Base-by-base conservation (phyloP, 139 green algal species). In the Trebouxia sp. region DNA sequence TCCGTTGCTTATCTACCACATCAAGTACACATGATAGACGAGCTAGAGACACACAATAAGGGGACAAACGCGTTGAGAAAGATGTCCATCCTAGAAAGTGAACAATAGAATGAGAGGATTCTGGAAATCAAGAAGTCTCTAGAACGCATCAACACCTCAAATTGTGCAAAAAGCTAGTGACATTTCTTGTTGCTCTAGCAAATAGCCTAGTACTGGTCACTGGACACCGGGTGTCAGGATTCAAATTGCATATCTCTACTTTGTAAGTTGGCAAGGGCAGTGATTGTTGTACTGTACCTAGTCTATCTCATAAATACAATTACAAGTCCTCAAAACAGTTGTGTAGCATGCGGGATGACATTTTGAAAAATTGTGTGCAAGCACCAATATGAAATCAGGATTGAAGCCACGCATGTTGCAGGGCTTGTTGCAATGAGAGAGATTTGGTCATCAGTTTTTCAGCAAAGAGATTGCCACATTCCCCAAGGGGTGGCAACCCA, bases 61-160 rank as follows among this genome's bases (percentile, higher is more conserved):
- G 55, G 55, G 55, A 66, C 55, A 66, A 66, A 37, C 24, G 55
- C 55, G 37, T 66, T 9, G 26, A 66, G 55, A 28, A 66, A 66
- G 55, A 66, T 24, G 55, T 8, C 55, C 55, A 66, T 66, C 26
- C 35, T 66, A 24, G 37, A 37, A 70, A 70, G 8, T 70, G 11
- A 70, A 70, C 62, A 70, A 42, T 12, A 45, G 62, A 8, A 45
- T 70, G 15, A 32, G 32, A 70, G 12, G 32, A 45, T 42, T 70
- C 62, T 70, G 62, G 62, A 70, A 30, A 70, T 11, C 62, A 70
- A 45, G 62, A 70, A 43, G 58, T 69, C 62, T 70, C 62, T 45
- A 32, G 32, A 70, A 42, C 6, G 42, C 32, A 70, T 32, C n/a
- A 12, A 70, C 62, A 70, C 32, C 32, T 70, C 62, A 70, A 70